Conservation (phyloP, 176 grass and related monocot species). For the Zoysia japonica region DNA sequence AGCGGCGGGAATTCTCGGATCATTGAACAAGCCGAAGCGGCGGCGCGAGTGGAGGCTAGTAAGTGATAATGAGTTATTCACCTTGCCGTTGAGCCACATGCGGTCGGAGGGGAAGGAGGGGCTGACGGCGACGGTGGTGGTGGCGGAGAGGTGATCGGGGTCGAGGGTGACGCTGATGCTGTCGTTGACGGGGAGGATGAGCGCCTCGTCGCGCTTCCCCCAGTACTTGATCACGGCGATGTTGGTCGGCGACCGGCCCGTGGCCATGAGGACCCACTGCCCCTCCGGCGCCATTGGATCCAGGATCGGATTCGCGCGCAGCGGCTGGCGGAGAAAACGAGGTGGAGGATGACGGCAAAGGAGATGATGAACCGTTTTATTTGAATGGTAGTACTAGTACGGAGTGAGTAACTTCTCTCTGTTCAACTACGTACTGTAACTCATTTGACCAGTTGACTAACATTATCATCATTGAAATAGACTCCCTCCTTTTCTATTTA, state of each 20-base stretch:
- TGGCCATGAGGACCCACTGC: constrained; percentile 86
- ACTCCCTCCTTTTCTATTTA: too few relatives aligned
- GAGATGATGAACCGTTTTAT: too few relatives aligned
- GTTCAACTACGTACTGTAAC: too few relatives aligned
- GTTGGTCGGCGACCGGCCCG: constrained; percentile 87
- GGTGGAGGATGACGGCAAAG: not conserved
- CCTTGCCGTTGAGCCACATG: constrained; percentile 99
- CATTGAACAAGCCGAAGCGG: not conserved
- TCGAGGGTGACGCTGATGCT: constrained; percentile 98
- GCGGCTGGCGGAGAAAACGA: constrained; percentile 35
- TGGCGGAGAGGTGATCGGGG: constrained; percentile 91
- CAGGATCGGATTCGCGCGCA: not conserved
- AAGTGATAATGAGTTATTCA: constrained; percentile 4
- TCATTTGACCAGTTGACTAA: too few relatives aligned
- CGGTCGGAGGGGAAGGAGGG: constrained; percentile 78
- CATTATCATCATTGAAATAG: too few relatives aligned
- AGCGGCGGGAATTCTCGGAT: not conserved
- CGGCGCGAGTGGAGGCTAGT: too few relatives aligned
- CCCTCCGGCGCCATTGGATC: constrained; percentile 29
- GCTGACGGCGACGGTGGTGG: constrained; percentile 90
- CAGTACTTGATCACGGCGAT: constrained; percentile 99
- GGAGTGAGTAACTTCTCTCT: too few relatives aligned
- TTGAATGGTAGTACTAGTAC: too few relatives aligned
- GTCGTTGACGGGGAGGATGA: constrained; percentile 92
- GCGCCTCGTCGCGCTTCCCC: constrained; percentile 93